These are phyloP conservation scores for Yamadazyma spencermartinsiae DNA, from an alignment of 1,139 yeast species.

Conservation along the genomic window DNA sequence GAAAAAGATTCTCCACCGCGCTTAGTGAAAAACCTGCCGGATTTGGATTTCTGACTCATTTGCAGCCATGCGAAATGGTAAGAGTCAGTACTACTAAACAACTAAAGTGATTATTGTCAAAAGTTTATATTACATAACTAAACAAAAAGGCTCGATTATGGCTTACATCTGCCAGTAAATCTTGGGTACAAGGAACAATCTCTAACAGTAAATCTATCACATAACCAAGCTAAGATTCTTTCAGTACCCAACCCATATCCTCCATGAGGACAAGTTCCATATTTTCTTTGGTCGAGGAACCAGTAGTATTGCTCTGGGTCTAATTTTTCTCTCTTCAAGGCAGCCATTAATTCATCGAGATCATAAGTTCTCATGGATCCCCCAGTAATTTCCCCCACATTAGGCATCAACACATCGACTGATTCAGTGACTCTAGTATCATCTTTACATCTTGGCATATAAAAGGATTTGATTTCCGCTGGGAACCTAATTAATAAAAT, in stretches of 20 bases:
- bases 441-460: conserved; percentile 91
- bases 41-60: conserved; percentile 17
- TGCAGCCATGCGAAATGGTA: too few relatives aligned
- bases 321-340: conserved; percentile 89
- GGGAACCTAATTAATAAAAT: conserved; percentile 94
- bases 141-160: conserved; percentile 40
- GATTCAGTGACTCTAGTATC: conserved; percentile 96
- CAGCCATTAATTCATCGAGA: conserved; percentile 79
- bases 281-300: conserved; percentile 93
- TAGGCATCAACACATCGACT: conserved; percentile 97
- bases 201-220: conserved; percentile 96
- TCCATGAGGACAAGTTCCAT: conserved; percentile 98
- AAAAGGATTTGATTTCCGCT: conserved; percentile 93
- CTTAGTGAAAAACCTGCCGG: conserved; percentile 23
- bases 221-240: conserved; percentile 96
- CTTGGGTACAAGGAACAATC: conserved; percentile 98
- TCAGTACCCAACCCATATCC: conserved; percentile 99
- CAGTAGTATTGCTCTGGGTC: conserved; percentile 83
- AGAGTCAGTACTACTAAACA: too few relatives aligned
- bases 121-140: conserved; percentile 3
- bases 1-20: conserved; percentile 38
- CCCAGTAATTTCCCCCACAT: conserved; percentile 97
- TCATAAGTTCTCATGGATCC: conserved; percentile 97
- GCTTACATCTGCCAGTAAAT: conserved; percentile 96
- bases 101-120: conserved; percentile 6